Conservation (phyloP, 176 grass and related monocot genomes). For the Areca catechu region DNA sequence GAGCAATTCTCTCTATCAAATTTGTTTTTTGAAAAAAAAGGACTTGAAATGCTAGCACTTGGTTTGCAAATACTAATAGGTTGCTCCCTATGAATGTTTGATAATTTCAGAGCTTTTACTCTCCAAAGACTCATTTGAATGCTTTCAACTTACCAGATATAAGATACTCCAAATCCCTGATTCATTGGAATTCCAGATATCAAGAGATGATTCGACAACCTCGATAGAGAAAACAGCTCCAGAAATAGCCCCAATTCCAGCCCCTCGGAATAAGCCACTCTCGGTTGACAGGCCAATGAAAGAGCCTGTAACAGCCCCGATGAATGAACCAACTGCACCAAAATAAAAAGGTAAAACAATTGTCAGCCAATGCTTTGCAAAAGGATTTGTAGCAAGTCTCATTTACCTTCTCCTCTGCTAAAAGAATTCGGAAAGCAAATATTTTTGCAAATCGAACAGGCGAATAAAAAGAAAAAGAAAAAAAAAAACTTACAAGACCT, state of each 20-base stretch:
- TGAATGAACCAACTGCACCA: constrained; percentile 35
- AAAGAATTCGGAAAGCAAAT: too few species aligned
- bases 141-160: constrained; percentile 37
- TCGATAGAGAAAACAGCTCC: constrained; percentile 91
- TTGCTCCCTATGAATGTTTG: too few species aligned
- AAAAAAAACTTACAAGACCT: too few species aligned
- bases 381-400: too few species aligned
- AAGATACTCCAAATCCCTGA: constrained; percentile 52
- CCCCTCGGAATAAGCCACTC: constrained; percentile 55
- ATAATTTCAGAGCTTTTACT: too few species aligned
- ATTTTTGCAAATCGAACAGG: too few species aligned
- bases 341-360: background rate
- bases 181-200: constrained; percentile 59
- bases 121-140: background rate
- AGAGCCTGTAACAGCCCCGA: constrained; percentile 52
- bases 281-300: constrained; percentile 50
- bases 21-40: too few species aligned
- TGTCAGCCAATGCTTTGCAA: background rate
- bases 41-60: too few species aligned
- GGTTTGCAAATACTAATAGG: too few species aligned
- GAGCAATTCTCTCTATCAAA: too few species aligned
- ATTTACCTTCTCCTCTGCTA: too few species aligned
- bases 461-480: too few species aligned
- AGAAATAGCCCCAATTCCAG: constrained; percentile 85
- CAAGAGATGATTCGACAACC: constrained; percentile 55